Percentiles rank a stretch among this genome's conserved stretches.
These are phyloP conservation scores for Mycena latifolia DNA, from an alignment of 768 basidiomycete species.

Conservation along the genomic window DNA sequence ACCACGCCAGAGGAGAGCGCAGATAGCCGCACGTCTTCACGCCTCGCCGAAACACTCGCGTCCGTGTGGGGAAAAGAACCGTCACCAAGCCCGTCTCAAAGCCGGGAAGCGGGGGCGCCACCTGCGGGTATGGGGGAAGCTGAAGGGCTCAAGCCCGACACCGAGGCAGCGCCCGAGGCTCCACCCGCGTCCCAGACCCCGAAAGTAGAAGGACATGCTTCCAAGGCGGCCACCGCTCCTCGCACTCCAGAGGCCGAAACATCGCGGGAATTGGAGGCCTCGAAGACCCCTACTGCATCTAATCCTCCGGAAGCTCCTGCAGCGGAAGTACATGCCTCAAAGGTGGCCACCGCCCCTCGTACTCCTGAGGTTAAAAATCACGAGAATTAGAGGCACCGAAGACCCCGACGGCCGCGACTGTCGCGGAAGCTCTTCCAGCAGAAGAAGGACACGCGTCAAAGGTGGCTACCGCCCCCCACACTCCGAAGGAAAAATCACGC, in stretches of 20 bases:
- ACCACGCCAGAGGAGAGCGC: conserved; percentile 46
- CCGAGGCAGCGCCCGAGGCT: conserved; percentile 9
- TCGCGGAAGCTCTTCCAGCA: no score
- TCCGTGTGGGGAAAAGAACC: conserved; percentile 61
- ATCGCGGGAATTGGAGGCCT: conserved; percentile 1
- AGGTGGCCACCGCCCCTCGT: conserved; percentile 7
- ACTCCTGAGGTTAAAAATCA: conserved; percentile 13
- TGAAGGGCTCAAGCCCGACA: not conserved
- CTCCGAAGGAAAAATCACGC: conserved; percentile 5
- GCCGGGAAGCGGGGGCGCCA: conserved; percentile 29
- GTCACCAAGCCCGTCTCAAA: conserved; percentile 42
- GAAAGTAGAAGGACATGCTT: conserved; percentile 5
- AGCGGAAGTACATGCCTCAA: conserved; percentile 5
- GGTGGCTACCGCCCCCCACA: conserved; percentile 1
- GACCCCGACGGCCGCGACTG: conserved; percentile 2
- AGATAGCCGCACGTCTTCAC: conserved; percentile 49
- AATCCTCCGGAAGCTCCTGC: not conserved
- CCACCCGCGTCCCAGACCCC: conserved; percentile 21
- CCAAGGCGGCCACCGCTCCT: conserved; percentile 13
- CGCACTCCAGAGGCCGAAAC: conserved; percentile 14
- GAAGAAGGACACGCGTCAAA: conserved; percentile 2
- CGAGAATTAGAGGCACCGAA: conserved; percentile 5
- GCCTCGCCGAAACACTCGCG: conserved; percentile 56
- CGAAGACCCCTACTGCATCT: conserved; percentile 6
- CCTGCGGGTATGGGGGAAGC: conserved; percentile 26